These are phyloP conservation scores for Solanum piurae DNA, from an alignment of 257 asterid genomes.

Conservation along the genomic window DNA sequence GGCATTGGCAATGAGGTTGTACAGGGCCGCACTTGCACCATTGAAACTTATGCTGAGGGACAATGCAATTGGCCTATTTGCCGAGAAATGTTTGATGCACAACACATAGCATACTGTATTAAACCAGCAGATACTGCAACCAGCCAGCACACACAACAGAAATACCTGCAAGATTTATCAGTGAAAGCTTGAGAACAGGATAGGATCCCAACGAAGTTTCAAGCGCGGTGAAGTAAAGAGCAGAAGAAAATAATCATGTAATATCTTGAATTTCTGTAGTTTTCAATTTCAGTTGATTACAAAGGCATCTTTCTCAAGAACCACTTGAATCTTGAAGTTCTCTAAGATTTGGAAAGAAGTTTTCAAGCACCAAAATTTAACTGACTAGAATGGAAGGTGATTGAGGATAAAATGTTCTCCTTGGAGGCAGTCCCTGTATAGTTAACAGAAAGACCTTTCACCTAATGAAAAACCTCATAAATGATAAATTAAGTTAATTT, in stretches of 20 bases:
- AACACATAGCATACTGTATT: constrained; percentile 57
- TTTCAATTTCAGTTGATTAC: neutral
- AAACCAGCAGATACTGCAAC: constrained; percentile 65
- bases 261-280: neutral
- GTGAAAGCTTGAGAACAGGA: neutral
- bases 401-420: neutral
- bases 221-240: neutral
- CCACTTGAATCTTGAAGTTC: neutral
- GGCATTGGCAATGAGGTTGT: constrained; percentile 42
- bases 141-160: constrained; percentile 39
- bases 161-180: constrained; percentile 26
- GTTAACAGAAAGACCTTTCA: neutral
- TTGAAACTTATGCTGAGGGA: constrained; percentile 52
- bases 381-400: neutral
- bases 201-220: neutral
- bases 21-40: constrained; percentile 54
- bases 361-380: neutral
- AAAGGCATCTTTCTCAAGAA: neutral
- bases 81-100: constrained; percentile 43
- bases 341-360: neutral
- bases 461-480: neutral
- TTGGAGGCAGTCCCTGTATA: neutral
- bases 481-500: neutral
- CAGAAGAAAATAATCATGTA: neutral
- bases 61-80: constrained; percentile 37